Evolutionary conservation across 2,329 filamentous ascomycete genomes (phyloP).

Genomic region (Cercospora sesami): DNA sequence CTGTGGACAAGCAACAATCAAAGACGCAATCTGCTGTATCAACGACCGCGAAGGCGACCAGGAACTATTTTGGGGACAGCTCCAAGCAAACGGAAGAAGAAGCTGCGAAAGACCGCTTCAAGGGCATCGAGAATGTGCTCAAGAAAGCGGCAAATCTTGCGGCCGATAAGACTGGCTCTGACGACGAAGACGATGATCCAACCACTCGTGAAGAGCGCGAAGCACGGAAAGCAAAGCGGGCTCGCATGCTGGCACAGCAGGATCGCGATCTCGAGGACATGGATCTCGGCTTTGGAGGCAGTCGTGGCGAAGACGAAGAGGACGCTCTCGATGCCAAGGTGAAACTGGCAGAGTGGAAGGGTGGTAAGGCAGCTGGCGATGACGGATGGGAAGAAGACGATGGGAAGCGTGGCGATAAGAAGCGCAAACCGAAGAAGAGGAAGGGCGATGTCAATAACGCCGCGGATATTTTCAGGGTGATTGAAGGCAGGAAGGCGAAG

Average conservation of each 20-base stretch:
- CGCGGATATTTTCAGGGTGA: constrained; percentile 38
- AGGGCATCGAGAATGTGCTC: constrained; percentile 48
- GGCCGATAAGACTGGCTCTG: constrained; percentile 46
- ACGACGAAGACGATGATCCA: constrained; percentile 47
- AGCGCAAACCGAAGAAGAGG: constrained; percentile 70
- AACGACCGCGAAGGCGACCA: constrained; percentile 15
- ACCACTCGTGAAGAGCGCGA: constrained; percentile 56
- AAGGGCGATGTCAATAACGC: constrained; percentile 45
- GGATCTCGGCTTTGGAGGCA: constrained; percentile 91
- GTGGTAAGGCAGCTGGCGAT: constrained; percentile 53
- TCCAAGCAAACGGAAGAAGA: constrained; percentile 20
- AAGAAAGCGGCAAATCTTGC: constrained; percentile 67
- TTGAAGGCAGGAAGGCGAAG: constrained; percentile 35
- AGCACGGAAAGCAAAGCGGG: constrained; percentile 62
- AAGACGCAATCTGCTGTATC: neutral
- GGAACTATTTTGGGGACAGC: constrained; percentile 43
- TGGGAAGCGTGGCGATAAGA: constrained; percentile 66
- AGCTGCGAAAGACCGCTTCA: constrained; percentile 29
- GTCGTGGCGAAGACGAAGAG: constrained; percentile 82
- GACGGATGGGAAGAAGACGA: constrained; percentile 52
- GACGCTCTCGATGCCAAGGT: constrained; percentile 60
- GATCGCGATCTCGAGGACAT: constrained; percentile 86
- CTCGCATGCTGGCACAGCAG: constrained; percentile 67
- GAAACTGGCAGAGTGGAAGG: constrained; percentile 66
- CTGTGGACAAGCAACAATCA: neutral